Evolutionary conservation across 75 land plant genomes (phyloP), one percentile per base, ranked within the genome.

Genomic region (Cupressus sempervirens): DNA sequence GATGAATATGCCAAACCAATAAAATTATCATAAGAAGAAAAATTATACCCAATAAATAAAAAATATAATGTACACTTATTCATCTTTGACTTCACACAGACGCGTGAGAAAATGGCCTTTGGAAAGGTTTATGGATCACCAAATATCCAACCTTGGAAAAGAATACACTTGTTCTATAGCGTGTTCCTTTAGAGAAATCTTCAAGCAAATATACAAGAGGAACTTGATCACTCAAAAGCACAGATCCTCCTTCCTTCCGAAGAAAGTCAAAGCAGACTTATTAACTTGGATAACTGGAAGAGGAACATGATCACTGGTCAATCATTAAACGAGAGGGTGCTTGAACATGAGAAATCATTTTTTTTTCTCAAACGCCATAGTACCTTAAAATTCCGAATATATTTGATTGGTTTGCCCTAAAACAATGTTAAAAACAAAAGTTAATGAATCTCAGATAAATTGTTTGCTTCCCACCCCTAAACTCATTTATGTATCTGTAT

Each of bases 341-440:
- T 77, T 6, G 81, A 77, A 36, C 46, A 2, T 43, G 81, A 77
- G 46, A 41, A 43, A 77, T 77, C 81, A n/a, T 10, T 26, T 77
- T 43, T 46, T 18, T 43, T 30, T 43, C 81, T 30, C n/a, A 35
- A 14, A 38, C 29, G 81, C 81, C 81, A 20, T 46, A 23, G 43
- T 26, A 77, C 48, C 74, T 70, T 70, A 23, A 77, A 43, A 20
- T 77, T 77, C 81, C 81, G 45, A 43, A 77, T 9, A 77, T 77
- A 77, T 26, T 77, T 77, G 38, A 41, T 9, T 26, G 46, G 81
- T 43, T 41, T 43, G 46, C 45, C 81, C 81, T 77, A 43, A 77
- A 77, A 77, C 80, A 77, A 43, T 43, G 40, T 77, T 77, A 43
- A 77, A 43, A 77, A 41, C 4, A 43, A 8, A 41, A 23, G 1